Evolutionary conservation across 2,329 filamentous ascomycete species (phyloP).

Genomic region (Diplodia corticola): DNA sequence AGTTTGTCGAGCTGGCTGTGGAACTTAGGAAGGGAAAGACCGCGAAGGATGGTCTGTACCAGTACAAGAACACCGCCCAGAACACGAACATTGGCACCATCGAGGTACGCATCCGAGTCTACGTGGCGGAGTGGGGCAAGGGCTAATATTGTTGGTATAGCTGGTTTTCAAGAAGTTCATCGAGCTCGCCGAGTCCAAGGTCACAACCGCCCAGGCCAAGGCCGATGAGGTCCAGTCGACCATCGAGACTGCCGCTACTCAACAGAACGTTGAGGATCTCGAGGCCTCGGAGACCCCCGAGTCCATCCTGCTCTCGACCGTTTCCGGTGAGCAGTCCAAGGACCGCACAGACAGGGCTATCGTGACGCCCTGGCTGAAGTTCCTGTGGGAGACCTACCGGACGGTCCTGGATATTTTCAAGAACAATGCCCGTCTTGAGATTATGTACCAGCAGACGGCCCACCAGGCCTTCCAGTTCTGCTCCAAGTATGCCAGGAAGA

Average conservation of each 20-base stretch:
- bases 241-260: constrained; percentile 72
- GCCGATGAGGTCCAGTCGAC: constrained; percentile 91
- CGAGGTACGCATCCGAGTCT: constrained; percentile 62
- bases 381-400: constrained; percentile 98
- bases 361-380: constrained; percentile 98
- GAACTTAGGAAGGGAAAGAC: constrained; percentile 98
- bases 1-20: constrained; percentile 94
- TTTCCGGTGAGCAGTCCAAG: constrained; percentile 95
- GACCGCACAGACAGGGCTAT: constrained; percentile 97
- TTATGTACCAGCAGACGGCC: constrained; percentile 97
- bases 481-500: constrained; percentile 97
- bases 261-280: constrained; percentile 84
- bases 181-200: constrained; percentile 93
- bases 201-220: constrained; percentile 92
- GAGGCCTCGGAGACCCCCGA: constrained; percentile 97
- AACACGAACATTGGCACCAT: constrained; percentile 99
- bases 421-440: constrained; percentile 96
- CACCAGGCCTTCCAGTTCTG: constrained; percentile 99
- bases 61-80: constrained; percentile 99
- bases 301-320: constrained; percentile 94
- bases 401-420: constrained; percentile 97
- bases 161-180: constrained; percentile 97
- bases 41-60: constrained; percentile 97
- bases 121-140: background rate
- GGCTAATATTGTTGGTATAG: constrained; percentile 27